A percentile compares a stretch with the other conserved stretches of the same genome.
These are phyloP conservation scores for Orbilia blumenaviensis DNA, from an alignment of 2,329 filamentous ascomycete genomes.

Conservation along the genomic window DNA sequence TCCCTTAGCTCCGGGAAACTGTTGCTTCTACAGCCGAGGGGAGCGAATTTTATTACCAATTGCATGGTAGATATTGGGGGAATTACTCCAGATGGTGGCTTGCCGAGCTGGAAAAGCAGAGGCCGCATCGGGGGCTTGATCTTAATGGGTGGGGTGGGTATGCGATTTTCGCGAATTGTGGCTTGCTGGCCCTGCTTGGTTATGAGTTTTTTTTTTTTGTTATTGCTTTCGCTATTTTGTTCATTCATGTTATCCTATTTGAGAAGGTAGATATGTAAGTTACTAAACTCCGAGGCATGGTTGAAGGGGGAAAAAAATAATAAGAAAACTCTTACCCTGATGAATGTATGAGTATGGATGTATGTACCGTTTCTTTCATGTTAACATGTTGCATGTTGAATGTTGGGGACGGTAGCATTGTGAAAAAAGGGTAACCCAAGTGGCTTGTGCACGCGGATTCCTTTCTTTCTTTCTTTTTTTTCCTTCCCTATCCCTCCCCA, in stretches of 20 bases:
- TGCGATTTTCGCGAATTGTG: conserved; percentile 3
- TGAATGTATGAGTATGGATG: not conserved
- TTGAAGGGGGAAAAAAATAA: too few relatives aligned
- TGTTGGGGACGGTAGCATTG: conserved; percentile 12
- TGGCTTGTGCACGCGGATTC: conserved; percentile 3
- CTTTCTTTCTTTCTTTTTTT: not conserved
- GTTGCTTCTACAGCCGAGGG: conserved; percentile 21
- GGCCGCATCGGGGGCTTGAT: conserved; percentile 5
- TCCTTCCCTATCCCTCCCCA: not conserved
- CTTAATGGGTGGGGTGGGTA: not conserved
- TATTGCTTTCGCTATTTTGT: not conserved
- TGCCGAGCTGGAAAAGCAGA: conserved; percentile 22
- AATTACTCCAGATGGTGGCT: conserved; percentile 8
- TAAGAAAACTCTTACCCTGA: too few relatives aligned
- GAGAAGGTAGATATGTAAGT: conserved; percentile 9
- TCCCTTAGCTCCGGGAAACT: conserved; percentile 20
- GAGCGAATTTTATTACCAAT: conserved; percentile 18
- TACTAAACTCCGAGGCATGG: not conserved
- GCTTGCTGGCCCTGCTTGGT: conserved; percentile 2
- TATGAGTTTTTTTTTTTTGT: not conserved
- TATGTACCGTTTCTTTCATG: not conserved
- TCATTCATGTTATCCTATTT: not conserved
- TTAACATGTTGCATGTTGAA: conserved; percentile 1
- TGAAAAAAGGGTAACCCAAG: not conserved
- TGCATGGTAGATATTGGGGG: conserved; percentile 25